Evolutionary conservation across 768 basidiomycete species (phyloP), one percentile per base, ranked within the genome.

Genomic region (Pleurotus eryngii): DNA sequence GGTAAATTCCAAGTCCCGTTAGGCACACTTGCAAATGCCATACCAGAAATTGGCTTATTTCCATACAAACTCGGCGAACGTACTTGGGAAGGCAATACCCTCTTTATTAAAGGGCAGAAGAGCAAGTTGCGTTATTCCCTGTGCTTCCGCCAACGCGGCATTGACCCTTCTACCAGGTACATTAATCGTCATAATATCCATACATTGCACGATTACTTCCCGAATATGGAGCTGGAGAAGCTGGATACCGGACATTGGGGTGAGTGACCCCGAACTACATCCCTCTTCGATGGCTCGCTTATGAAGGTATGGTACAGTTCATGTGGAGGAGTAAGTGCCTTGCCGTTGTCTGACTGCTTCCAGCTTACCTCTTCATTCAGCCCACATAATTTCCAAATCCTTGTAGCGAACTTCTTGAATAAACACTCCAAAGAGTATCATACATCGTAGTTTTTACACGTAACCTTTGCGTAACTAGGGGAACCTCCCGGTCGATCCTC

Each of bases 211-310:
- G 66, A 76, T 26, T 92, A 91, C 70, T 97, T 96, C 73, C 93
- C 94, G 0, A 72, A 78, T 38, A 81, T 83, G 76, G 66, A 62
- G 8, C 64, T 95, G 7, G 81, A 85, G 64, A 77, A 71, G 22
- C 70, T 96, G 24, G 86, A 92, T 57, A 75, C 93, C 0, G 85
- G 87, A 1, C 95, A 98, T 70, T 98, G 95, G 95, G 89, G 90
- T 91, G 67, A 60, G 84, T 70, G 5, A 39, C 8, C 30, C 30
- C 30, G 30, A 11, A 35, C 5, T 18, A 27, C 24, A 9, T 37
- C 11, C 11, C 38, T 12, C 3, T 46, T 37, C 27, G 46, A n/a
- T 27, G 20, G 49, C 9, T 35, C 26, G 14, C 18, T 47, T 17
- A 37, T 56, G 56, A 56, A n/a, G 4, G 1, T 3, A 24, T 22